These are phyloP conservation scores for Quercus gilva DNA, from an alignment of 306 rosid genomes.

Conservation along the genomic window DNA sequence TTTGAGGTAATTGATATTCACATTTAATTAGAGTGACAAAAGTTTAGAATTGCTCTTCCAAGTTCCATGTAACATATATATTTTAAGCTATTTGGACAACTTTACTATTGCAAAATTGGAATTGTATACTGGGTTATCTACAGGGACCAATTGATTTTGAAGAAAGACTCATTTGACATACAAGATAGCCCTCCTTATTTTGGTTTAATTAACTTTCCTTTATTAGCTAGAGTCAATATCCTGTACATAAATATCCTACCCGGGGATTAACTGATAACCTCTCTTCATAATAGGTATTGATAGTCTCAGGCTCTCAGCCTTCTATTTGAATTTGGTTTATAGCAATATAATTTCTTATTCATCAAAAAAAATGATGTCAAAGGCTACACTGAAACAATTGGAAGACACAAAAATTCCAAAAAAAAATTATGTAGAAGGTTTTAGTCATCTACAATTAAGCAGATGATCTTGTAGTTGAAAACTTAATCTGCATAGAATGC, in stretches of 20 bases:
- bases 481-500: slow-evolving; percentile 45
- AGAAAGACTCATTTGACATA: background rate
- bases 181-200: no score
- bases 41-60: no score
- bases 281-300: background rate
- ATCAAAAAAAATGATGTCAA: background rate
- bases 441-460: slow-evolving; percentile 7
- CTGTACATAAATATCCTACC: background rate
- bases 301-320: background rate
- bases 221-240: no score
- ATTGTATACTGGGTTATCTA: no score
- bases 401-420: background rate
- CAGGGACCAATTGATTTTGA: background rate
- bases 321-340: no score
- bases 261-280: no score
- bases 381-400: background rate
- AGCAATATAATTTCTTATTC: background rate
- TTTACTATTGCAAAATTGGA: no score
- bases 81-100: no score
- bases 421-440: background rate
- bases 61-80: no score
- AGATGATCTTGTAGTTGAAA: slow-evolving; percentile 38
- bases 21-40: no score
- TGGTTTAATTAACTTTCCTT: no score
- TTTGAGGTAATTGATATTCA: no score